phyloP scores from a whole-genome alignment of 169 alveolate genomes.

The Plasmodium gallinaceum region DNA sequence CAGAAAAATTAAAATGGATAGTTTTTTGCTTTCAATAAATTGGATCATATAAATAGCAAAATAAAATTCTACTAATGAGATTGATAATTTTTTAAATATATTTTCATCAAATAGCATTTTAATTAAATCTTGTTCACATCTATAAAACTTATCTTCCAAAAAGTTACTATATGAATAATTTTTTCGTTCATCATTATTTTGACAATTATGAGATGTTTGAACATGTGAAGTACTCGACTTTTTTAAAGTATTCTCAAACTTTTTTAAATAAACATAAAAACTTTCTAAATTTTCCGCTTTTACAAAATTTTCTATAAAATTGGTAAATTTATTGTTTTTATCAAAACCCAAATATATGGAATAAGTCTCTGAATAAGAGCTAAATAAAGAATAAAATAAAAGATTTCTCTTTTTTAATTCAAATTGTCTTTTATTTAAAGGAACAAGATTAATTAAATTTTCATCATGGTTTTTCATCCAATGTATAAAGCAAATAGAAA shows the following conservation, averaged over 20 bases:
- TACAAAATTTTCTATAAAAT: not conserved
- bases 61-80: constrained; percentile 59
- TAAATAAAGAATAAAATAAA: constrained; percentile 65
- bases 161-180: constrained; percentile 5
- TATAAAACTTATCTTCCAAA: constrained; percentile 59
- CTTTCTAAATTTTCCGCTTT: constrained; percentile 35
- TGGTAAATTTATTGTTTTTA: constrained; percentile 12
- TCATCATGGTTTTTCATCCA: constrained; percentile 76
- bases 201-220: not conserved
- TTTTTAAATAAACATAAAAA: not conserved
- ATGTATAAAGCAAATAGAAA: constrained; percentile 75
- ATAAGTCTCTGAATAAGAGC: constrained; percentile 65
- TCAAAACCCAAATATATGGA: constrained; percentile 1
- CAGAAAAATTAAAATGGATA: constrained; percentile 53
- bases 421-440: constrained; percentile 55
- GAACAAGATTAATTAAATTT: constrained; percentile 27
- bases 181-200: too few species aligned
- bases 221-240: not conserved
- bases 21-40: constrained; percentile 69
- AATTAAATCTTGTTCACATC: constrained; percentile 58
- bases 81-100: constrained; percentile 60
- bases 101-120: constrained; percentile 61
- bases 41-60: constrained; percentile 76
- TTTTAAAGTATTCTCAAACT: not conserved
- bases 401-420: constrained; percentile 72